These are phyloP conservation scores for Epichloe glyceriae DNA, from an alignment of 2,329 filamentous ascomycete species.

Conservation along the genomic window DNA sequence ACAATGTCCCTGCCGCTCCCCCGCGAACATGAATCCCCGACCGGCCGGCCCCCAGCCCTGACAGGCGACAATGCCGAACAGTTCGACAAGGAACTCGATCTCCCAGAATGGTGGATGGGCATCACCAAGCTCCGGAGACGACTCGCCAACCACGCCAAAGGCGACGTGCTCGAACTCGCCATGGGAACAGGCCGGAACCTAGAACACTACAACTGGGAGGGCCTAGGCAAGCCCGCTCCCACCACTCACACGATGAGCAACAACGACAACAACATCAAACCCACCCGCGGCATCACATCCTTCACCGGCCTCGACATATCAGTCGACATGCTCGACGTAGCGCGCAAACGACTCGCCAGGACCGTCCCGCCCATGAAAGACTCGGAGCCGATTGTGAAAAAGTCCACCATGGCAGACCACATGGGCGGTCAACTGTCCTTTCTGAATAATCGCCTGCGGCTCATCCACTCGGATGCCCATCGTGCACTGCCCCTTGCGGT, in stretches of 20 bases:
- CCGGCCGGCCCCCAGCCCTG: slow-evolving; percentile 35
- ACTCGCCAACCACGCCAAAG: slow-evolving; percentile 34
- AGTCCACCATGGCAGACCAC: slow-evolving; percentile 20
- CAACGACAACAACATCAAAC: too few relatives aligned
- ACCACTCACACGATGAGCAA: not conserved
- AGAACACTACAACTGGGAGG: slow-evolving; percentile 43
- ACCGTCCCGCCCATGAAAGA: slow-evolving; percentile 26
- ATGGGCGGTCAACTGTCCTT: slow-evolving; percentile 26
- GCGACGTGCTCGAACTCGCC: slow-evolving; percentile 49
- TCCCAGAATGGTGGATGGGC: slow-evolving; percentile 44
- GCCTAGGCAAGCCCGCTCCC: slow-evolving; percentile 14
- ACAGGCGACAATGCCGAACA: slow-evolving; percentile 33
- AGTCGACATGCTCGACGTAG: slow-evolving; percentile 45
- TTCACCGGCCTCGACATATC: slow-evolving; percentile 53
- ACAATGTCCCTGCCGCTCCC: slow-evolving; percentile 10
- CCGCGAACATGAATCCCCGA: slow-evolving; percentile 26
- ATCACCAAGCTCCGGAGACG: slow-evolving; percentile 36
- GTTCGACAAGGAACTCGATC: slow-evolving; percentile 46
- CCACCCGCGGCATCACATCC: slow-evolving; percentile 27
- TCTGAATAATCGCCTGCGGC: slow-evolving; percentile 29
- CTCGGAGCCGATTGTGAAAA: slow-evolving; percentile 19
- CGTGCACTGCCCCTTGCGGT: slow-evolving; percentile 26
- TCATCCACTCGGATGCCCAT: slow-evolving; percentile 36
- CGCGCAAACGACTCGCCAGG: slow-evolving; percentile 36
- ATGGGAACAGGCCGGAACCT: slow-evolving; percentile 51